Evolutionary conservation across 1,284 basidiomycete species (phyloP), one percentile per base, ranked within the genome.

Genomic region (Caloboletus firmus): DNA sequence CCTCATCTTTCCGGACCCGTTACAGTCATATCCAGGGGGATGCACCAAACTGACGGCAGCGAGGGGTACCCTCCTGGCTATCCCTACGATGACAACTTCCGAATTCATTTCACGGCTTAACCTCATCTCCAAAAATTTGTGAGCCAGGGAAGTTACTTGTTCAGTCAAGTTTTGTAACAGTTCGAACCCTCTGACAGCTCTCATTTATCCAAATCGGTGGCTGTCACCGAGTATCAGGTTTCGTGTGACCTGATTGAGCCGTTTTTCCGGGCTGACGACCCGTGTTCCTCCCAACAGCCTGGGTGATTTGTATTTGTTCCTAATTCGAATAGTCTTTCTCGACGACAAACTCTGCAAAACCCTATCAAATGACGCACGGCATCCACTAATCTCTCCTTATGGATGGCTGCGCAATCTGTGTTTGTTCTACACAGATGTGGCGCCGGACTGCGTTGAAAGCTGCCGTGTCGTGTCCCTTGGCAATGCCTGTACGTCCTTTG

Each of bases 291-390:
- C 54, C 49, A 31, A 47, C 55, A 43, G 43, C 54, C 46, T 51
- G 31, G 51, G 34, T 47, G 54, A 46, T 49, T 54, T 57, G 65
- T 59, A 58, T 51, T 56, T 50, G 57, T 63, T 59, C 65, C 68
- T 62, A 58, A 60, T 68, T 52, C 53, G 56, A 72, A 69, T 69
- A 72, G 63, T 71, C 66, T 69, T 72, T 69, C 67, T 71, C 68
- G 66, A 72, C 66, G 57, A 69, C 69, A 68, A 61, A 50, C 55
- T 56, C 63, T 71, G 56, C 41, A 59, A 70, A 69, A 69, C 71
- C 57, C 69, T 69, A 69, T 69, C 69, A 72, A 60, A 68, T 72
- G 63, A 69, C 67, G 67, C 70, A 68, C 61, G 66, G 69, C 67
- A 68, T 57, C 49, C 46, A 54, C 45, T 36, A 34, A 52, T 45